phyloP scores from a whole-genome alignment of 2,329 filamentous ascomycete species.

The Cladosporium sp. region DNA sequence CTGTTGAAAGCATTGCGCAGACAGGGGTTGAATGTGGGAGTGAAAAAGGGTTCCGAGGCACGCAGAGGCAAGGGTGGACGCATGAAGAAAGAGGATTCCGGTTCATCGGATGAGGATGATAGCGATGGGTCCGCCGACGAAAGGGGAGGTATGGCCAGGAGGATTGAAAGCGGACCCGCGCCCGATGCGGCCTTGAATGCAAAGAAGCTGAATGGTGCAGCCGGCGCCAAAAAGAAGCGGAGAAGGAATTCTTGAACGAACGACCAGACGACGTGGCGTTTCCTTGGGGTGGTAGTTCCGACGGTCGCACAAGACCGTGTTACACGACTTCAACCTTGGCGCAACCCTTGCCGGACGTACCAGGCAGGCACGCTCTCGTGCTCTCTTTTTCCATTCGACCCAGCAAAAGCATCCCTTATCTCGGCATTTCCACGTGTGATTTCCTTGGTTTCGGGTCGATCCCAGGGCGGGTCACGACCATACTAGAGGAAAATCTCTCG shows the following conservation, averaged over 20 bases:
- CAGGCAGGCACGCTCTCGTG: background rate
- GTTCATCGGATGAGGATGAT: conserved; percentile 72
- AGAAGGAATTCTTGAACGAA: conserved; percentile 17
- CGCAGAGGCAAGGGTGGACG: conserved; percentile 38
- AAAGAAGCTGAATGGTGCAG: conserved; percentile 15
- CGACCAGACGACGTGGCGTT: background rate
- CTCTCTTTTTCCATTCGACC: background rate
- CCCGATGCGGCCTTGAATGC: conserved; percentile 17
- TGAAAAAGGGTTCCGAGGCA: conserved; percentile 79
- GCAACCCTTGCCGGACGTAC: background rate
- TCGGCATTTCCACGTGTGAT: conserved; percentile 3
- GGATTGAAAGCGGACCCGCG: background rate
- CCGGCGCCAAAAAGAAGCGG: conserved; percentile 24
- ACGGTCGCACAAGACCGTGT: background rate
- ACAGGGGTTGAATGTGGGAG: conserved; percentile 80
- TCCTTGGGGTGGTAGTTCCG: background rate
- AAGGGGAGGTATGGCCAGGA: background rate
- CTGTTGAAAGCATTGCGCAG: conserved; percentile 74
- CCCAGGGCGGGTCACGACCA: background rate
- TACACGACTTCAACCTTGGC: background rate
- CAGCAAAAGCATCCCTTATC: background rate
- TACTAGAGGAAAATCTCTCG: conserved; percentile 1
- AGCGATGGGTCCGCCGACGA: conserved; percentile 49
- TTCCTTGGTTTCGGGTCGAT: background rate
- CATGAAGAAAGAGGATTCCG: conserved; percentile 38